Evolutionary conservation across 2,329 filamentous ascomycete species (phyloP).

Genomic region (Pseudocercospora musae): DNA sequence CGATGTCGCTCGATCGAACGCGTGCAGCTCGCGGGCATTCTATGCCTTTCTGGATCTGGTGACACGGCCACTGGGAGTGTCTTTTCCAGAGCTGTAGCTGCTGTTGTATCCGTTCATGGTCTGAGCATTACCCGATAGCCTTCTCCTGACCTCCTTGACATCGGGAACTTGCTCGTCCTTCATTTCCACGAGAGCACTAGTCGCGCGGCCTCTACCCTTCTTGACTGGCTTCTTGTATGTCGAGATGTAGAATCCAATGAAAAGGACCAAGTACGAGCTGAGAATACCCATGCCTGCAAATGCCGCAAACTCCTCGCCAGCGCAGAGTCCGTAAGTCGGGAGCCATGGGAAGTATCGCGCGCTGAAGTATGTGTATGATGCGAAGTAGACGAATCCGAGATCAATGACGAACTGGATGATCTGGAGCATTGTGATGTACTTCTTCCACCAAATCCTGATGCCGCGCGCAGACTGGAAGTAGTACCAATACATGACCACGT

Average conservation of each 20-base stretch:
- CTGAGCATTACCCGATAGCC: conserved; percentile 45
- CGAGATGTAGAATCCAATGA: conserved; percentile 98
- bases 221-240: conserved; percentile 86
- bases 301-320: conserved; percentile 94
- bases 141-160: conserved; percentile 51
- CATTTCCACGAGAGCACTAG: conserved; percentile 82
- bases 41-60: conserved; percentile 71
- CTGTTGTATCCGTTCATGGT: conserved; percentile 28
- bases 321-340: conserved; percentile 81
- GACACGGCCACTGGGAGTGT: conserved; percentile 56
- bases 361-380: conserved; percentile 97
- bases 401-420: conserved; percentile 97
- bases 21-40: conserved; percentile 21
- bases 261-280: conserved; percentile 92
- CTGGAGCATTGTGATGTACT: conserved; percentile 97
- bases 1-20: conserved; percentile 22
- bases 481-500: conserved; percentile 99
- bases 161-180: conserved; percentile 65
- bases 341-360: conserved; percentile 83
- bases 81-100: conserved; percentile 34
- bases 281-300: conserved; percentile 89
- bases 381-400: conserved; percentile 97
- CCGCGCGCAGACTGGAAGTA: conserved; percentile 99
- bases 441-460: conserved; percentile 98
- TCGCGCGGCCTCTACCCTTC: conserved; percentile 71